Evolutionary conservation across 1,284 basidiomycete genomes (phyloP), one percentile per base, ranked within the genome.

Genomic region (Puccinia hordei): DNA sequence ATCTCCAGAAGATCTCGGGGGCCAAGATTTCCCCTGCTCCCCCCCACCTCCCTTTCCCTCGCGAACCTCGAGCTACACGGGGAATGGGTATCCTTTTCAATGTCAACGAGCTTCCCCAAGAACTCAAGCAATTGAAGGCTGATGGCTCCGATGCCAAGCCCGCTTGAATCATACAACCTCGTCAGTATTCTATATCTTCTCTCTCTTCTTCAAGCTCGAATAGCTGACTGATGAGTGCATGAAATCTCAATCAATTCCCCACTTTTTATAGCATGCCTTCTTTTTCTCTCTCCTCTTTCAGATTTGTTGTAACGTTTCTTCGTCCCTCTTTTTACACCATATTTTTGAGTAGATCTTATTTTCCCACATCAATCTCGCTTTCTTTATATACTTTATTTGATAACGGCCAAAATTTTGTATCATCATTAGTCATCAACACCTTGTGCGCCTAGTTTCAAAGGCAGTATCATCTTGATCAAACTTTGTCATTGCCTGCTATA

Each of bases 361-460:
- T n/a, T 2, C 1, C 19, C n/a, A 8, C 9, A 24, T n/a, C n/a
- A 24, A 9, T n/a, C 12, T 41, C 17, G 6, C 19, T 41, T 63
- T 63, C 35, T 5, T 4, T n/a, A 15, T 33, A 2, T 55, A 24
- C 24, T 6, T 55, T 8, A 19, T 41, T 4, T 19, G 5, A 15
- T 33, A 41, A 41, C 19, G 19, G n/a, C n/a, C n/a, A n/a, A n/a
- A n/a, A n/a, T n/a, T n/a, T n/a, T n/a, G n/a, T n/a, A n/a, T n/a
- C n/a, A 22, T 38, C 6, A 15, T 4, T n/a, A 63, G n/a, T n/a
- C n/a, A n/a, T n/a, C 61, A 35, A n/a, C 38, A n/a, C 33, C 19
- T 65, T n/a, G 35, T n/a, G 33, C n/a, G n/a, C 61, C 35, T 35
- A 65, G 53, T 55, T 55, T 55, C 53, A 55, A 55, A 55, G 53